Evolutionary conservation across 192 early-diverging fungal species (phyloP).

Genomic region (Diversispora eburnea): DNA sequence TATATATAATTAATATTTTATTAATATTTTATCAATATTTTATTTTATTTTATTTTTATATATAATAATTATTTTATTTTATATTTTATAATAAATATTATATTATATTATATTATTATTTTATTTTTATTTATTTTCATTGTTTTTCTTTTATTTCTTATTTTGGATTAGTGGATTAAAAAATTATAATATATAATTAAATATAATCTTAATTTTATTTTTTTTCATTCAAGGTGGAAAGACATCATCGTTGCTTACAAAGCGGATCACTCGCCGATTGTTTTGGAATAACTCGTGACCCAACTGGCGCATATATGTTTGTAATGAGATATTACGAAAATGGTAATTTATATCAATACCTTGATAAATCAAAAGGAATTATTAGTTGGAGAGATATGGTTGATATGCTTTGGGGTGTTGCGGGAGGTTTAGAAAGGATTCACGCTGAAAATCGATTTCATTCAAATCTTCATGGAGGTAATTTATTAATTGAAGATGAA

Average conservation of each 20-base stretch:
- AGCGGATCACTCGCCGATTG: background rate
- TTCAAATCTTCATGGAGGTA: background rate
- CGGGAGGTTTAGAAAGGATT: background rate
- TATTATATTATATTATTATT: too few species aligned
- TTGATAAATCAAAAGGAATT: background rate
- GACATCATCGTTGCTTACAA: background rate
- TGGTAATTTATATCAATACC: constrained; percentile 4
- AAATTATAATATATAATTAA: too few species aligned
- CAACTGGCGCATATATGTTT: background rate
- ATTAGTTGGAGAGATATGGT: background rate
- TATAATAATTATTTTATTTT: background rate
- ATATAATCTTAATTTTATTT: background rate
- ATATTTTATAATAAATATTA: background rate
- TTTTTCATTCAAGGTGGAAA: background rate
- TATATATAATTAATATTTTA: too few species aligned
- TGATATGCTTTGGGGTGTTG: constrained; percentile 1
- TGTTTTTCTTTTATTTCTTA: too few species aligned
- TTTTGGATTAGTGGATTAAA: too few species aligned
- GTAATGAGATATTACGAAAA: constrained; percentile 3
- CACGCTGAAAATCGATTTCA: background rate
- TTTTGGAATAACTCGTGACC: constrained; percentile 1
- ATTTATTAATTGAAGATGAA: constrained; percentile 1
- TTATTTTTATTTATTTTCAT: too few species aligned
- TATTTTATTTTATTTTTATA: too few species aligned
- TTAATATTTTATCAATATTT: background rate